Conservation (phyloP, 2,329 filamentous ascomycete genomes). For the Ophiostoma novo-ulmi region DNA sequence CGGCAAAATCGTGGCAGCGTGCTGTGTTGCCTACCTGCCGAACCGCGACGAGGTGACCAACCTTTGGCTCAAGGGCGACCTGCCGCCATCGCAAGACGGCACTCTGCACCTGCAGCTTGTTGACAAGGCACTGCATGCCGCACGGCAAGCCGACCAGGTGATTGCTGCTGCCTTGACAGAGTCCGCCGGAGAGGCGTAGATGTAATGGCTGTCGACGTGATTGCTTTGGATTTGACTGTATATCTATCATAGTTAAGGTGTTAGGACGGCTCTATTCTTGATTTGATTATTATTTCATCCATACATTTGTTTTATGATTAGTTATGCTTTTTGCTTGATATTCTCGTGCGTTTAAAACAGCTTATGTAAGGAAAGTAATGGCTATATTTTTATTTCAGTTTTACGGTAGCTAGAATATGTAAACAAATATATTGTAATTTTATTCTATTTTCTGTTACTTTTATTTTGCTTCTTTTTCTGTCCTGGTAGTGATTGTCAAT, state of each 20-base stretch:
- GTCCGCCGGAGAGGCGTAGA: slow-evolving; percentile 28
- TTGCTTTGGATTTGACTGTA: not conserved
- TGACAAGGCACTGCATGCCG: slow-evolving; percentile 40
- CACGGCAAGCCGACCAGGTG: slow-evolving; percentile 41
- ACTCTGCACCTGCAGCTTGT: slow-evolving; percentile 40
- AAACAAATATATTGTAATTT: too few relatives aligned
- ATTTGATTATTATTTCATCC: not conserved
- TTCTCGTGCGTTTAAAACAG: too few relatives aligned
- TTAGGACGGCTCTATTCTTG: not conserved
- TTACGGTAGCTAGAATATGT: too few relatives aligned
- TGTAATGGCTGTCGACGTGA: not conserved
- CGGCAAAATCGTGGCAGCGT: slow-evolving; percentile 69
- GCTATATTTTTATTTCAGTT: not conserved
- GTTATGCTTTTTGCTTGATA: not conserved
- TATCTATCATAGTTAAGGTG: not conserved
- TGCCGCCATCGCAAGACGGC: slow-evolving; percentile 41
- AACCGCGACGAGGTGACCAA: slow-evolving; percentile 87
- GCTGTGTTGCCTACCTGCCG: slow-evolving; percentile 85
- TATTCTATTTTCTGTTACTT: too few relatives aligned
- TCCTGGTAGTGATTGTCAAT: too few relatives aligned
- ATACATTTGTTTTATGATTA: not conserved
- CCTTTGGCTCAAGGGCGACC: slow-evolving; percentile 79
- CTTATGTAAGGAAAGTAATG: too few relatives aligned
- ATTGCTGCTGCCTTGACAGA: slow-evolving; percentile 40
- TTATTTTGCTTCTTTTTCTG: too few relatives aligned